phyloP scores from a whole-genome alignment of 371 early-diverging fungal species.

The Mucor racemosus region DNA sequence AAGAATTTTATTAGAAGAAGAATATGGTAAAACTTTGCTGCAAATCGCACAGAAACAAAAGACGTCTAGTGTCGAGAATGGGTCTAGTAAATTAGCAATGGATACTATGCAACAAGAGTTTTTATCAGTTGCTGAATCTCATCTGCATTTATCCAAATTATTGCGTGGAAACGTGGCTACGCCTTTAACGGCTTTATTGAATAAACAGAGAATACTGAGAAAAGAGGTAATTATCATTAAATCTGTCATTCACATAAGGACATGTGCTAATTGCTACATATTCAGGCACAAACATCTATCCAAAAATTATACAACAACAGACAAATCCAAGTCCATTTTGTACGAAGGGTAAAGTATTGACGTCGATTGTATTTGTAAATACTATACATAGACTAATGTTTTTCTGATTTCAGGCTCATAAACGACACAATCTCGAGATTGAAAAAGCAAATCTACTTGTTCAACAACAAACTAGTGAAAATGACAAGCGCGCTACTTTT shows the following conservation, averaged over 20 bases:
- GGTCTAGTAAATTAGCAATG: constrained; percentile 20
- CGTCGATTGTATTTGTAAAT: neutral
- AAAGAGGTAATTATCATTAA: constrained; percentile 22
- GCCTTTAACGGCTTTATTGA: constrained; percentile 21
- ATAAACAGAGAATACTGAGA: constrained; percentile 22
- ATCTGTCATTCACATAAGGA: neutral
- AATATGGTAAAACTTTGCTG: constrained; percentile 30
- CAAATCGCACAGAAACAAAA: constrained; percentile 32
- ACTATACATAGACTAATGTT: neutral
- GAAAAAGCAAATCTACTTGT: constrained; percentile 32
- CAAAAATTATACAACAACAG: constrained; percentile 27
- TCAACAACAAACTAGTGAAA: constrained; percentile 25
- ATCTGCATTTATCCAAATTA: constrained; percentile 24
- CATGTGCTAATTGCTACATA: neutral
- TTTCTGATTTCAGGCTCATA: constrained; percentile 21
- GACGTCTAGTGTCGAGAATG: constrained; percentile 26
- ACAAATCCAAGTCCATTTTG: constrained; percentile 26
- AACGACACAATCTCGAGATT: constrained; percentile 30
- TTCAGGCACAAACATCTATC: constrained; percentile 27
- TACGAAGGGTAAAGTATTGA: constrained; percentile 17
- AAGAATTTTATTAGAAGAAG: constrained; percentile 32
- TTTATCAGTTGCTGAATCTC: constrained; percentile 23
- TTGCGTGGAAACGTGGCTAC: constrained; percentile 14
- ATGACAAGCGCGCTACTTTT: constrained; percentile 25
- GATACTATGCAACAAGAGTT: constrained; percentile 23